These are phyloP conservation scores for Ogataea hybrid DNA, from an alignment of 1,139 yeast genomes.

Conservation along the genomic window DNA sequence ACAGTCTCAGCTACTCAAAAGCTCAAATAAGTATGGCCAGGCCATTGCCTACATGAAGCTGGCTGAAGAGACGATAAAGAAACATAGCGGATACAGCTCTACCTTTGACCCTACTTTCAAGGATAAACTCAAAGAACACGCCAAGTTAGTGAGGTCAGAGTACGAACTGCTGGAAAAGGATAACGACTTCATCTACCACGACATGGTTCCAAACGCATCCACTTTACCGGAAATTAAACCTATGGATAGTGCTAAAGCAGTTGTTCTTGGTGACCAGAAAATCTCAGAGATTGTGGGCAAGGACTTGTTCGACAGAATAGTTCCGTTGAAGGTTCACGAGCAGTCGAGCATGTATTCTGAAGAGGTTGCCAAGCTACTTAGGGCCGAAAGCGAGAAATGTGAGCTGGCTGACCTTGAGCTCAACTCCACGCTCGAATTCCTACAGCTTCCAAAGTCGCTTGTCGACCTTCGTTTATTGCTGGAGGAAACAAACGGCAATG, in stretches of 20 bases:
- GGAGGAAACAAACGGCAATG: constrained; percentile 19
- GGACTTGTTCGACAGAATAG: constrained; percentile 71
- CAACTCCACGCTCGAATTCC: constrained; percentile 72
- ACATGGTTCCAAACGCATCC: constrained; percentile 59
- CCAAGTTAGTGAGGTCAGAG: constrained; percentile 45
- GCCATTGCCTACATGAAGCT: constrained; percentile 67
- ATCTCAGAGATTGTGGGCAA: constrained; percentile 47
- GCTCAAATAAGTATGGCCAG: constrained; percentile 62
- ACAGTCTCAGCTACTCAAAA: constrained; percentile 50
- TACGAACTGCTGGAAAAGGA: constrained; percentile 62
- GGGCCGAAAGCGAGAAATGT: constrained; percentile 71
- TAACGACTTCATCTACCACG: constrained; percentile 88
- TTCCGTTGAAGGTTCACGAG: constrained; percentile 86
- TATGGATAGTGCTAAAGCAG: constrained; percentile 73
- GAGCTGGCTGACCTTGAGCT: constrained; percentile 82
- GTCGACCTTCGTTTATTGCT: constrained; percentile 48
- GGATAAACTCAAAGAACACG: constrained; percentile 43
- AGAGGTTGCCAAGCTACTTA: constrained; percentile 73
- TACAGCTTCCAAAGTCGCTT: constrained; percentile 71
- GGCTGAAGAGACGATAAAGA: constrained; percentile 37
- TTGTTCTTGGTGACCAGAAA: constrained; percentile 56
- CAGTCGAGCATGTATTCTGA: constrained; percentile 85
- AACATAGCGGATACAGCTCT: constrained; percentile 32
- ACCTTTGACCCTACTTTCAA: constrained; percentile 15
- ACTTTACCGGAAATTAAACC: constrained; percentile 62